Evolutionary conservation across 2,329 filamentous ascomycete genomes (phyloP).

Genomic region (Fusarium sp.): DNA sequence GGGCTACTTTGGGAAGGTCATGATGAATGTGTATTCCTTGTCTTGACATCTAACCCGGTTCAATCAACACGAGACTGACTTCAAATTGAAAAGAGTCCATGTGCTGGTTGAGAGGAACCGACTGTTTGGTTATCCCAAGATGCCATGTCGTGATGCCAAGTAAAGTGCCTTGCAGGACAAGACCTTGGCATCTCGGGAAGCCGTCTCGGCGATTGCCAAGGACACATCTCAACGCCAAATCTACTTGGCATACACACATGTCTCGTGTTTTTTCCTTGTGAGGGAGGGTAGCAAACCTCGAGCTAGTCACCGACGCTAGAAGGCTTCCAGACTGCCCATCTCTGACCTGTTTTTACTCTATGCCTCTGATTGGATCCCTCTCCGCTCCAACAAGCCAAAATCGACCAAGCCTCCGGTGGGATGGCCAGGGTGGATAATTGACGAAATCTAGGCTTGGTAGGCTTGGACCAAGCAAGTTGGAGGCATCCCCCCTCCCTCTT

Average conservation of each 20-base stretch:
- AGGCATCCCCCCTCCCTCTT: conserved; percentile 4
- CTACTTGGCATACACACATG: conserved; percentile 19
- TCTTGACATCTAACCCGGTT: not conserved
- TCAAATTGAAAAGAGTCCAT: not conserved
- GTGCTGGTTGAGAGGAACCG: not conserved
- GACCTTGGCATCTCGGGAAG: conserved; percentile 33
- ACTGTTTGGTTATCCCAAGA: not conserved
- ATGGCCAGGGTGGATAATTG: conserved; percentile 1
- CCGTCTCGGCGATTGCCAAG: conserved; percentile 39
- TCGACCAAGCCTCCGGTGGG: conserved; percentile 12
- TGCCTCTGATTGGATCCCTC: conserved; percentile 24
- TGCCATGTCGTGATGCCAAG: not conserved
- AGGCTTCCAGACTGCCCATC: conserved; percentile 41
- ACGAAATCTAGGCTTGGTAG: conserved; percentile 18
- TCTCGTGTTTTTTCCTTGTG: not conserved
- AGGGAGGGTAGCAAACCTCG: conserved; percentile 10
- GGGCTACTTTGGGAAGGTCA: conserved; percentile 41
- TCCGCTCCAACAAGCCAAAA: not conserved
- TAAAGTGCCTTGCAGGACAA: conserved; percentile 36
- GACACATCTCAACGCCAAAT: conserved; percentile 4
- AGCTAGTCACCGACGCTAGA: conserved; percentile 33
- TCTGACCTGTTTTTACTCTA: not conserved
- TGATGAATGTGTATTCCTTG: conserved; percentile 11
- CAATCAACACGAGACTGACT: conserved; percentile 6
- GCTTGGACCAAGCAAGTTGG: conserved; percentile 18